Percentiles rank a stretch among this genome's conserved stretches.
phyloP scores from a whole-genome alignment of 2,329 filamentous ascomycete species.

The Plenodomus biglobosus region DNA sequence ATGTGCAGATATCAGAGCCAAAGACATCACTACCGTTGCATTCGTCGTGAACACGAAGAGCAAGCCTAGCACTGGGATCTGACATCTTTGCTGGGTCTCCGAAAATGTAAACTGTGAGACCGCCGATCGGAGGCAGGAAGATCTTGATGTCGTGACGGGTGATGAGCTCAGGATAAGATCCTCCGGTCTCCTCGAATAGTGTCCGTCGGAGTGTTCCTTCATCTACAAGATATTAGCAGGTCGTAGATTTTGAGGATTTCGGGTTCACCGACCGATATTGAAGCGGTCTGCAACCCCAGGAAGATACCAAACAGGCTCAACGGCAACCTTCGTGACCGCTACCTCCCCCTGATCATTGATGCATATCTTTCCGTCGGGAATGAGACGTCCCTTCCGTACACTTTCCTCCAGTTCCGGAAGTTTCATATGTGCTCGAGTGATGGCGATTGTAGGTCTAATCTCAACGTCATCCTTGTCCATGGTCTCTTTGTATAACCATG shows the following conservation, averaged over 20 bases:
- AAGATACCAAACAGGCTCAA: constrained; percentile 75
- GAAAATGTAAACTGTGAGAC: constrained; percentile 95
- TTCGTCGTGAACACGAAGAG: constrained; percentile 81
- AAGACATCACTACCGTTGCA: constrained; percentile 98
- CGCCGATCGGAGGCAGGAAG: constrained; percentile 93
- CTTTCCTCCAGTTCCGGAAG: constrained; percentile 92
- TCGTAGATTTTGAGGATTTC: background rate
- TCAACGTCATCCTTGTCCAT: constrained; percentile 80
- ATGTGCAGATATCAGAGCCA: constrained; percentile 96
- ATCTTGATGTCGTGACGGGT: constrained; percentile 93
- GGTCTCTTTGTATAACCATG: constrained; percentile 78
- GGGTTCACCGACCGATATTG: constrained; percentile 66
- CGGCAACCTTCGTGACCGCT: constrained; percentile 93
- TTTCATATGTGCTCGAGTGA: constrained; percentile 94
- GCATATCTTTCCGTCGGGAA: constrained; percentile 84
- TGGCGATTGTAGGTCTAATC: constrained; percentile 85
- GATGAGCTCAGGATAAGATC: constrained; percentile 94
- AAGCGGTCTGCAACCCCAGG: constrained; percentile 80
- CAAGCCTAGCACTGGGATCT: constrained; percentile 76
- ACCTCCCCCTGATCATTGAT: constrained; percentile 84
- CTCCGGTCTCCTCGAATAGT: constrained; percentile 92
- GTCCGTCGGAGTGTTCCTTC: constrained; percentile 83
- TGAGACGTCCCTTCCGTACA: constrained; percentile 74
- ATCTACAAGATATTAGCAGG: constrained; percentile 53
- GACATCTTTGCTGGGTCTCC: constrained; percentile 93